Percentiles rank a stretch among this genome's conserved stretches.
phyloP scores from a whole-genome alignment of 1,284 basidiomycete genomes.

The Mrakiaceae sp. region DNA sequence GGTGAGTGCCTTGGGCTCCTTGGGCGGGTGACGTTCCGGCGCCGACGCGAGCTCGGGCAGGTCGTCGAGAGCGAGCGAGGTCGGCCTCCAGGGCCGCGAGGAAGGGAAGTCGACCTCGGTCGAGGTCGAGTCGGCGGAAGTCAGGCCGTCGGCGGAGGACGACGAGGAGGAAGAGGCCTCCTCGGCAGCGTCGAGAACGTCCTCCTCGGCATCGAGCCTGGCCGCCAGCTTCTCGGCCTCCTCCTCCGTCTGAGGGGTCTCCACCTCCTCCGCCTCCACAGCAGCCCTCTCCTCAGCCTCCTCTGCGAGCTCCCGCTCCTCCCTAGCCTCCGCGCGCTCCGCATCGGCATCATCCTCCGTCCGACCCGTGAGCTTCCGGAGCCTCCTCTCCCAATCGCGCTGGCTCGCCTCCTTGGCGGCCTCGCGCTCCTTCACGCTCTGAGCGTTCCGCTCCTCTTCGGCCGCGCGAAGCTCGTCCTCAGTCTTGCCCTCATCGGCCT shows the following conservation, averaged over 20 bases:
- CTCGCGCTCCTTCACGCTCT: slow-evolving; percentile 26
- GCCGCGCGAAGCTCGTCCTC: not conserved
- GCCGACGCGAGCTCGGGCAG: not conserved
- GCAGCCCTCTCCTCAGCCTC: too few species aligned
- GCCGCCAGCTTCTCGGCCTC: slow-evolving; percentile 14
- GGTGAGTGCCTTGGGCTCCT: slow-evolving; percentile 17
- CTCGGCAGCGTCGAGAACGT: slow-evolving; percentile 8
- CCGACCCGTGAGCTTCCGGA: too few species aligned
- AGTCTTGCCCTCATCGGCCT: not conserved
- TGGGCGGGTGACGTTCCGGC: slow-evolving; percentile 2
- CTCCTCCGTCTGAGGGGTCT: slow-evolving; percentile 28
- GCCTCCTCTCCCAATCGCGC: not conserved
- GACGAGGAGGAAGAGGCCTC: not conserved
- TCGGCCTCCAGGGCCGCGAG: too few species aligned
- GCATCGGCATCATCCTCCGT: too few species aligned
- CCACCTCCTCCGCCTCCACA: slow-evolving; percentile 13
- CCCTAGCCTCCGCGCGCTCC: too few species aligned
- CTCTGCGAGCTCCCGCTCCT: too few species aligned
- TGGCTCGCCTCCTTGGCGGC: slow-evolving; percentile 11
- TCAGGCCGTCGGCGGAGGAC: slow-evolving; percentile 4
- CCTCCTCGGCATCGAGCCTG: slow-evolving; percentile 17
- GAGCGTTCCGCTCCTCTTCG: slow-evolving; percentile 22
- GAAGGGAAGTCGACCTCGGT: slow-evolving; percentile 1
- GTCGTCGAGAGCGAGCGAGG: too few species aligned
- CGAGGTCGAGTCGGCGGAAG: slow-evolving; percentile 17